Base-by-base conservation (phyloP, 192 early-diverging fungal species). In the Gorgonomyces haynaldii region DNA sequence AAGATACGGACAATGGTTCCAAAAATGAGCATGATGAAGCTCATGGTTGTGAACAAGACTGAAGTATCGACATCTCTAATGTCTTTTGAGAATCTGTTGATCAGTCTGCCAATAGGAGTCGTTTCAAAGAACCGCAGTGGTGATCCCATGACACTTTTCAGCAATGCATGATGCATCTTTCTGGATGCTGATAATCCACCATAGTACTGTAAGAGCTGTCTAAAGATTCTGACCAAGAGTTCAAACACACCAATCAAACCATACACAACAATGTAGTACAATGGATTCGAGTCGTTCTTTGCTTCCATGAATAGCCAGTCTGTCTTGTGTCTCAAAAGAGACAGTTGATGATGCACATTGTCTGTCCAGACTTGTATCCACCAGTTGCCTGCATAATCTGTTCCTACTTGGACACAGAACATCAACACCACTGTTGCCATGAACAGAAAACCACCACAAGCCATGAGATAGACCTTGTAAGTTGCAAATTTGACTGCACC, bases 41-140 rank as follows among this genome's bases (percentile, higher is more conserved):
- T 7, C 10, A 42, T 7, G 19, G 41, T 7, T 21, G 26, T 52
- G 15, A 27, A 56, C 24, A 50, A 30, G 17, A 51, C 55, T 21
- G 26, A 17, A 25, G 5, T 5, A 25, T 56, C 49, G 16, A 65
- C 28, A 10, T 54, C 31, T 50, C 83, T 84, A 36, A 94, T 76
- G 62, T 96, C 89, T n/a, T 84, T 82, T 23, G 84, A 84, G 54
- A 95, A 95, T 30, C 29, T n/a, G 12, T 47, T 35, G 19, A 31
- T 47, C 9, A 36, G 17, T 47, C 30, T 35, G 15, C 83, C 82
- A 6, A 81, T 25, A 13, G 83, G 83, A 0, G 80, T 84, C 2
- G 62, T 79, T 16, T 72, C 74, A 58, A 83, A 86, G 61, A 89
- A 70, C 1, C 55, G 55, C 40, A 67, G 41, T 0, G 68, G 68